Evolutionary conservation across 1,284 basidiomycete species (phyloP), one percentile per base, ranked within the genome.

Genomic region (Hymenochaete sp.): DNA sequence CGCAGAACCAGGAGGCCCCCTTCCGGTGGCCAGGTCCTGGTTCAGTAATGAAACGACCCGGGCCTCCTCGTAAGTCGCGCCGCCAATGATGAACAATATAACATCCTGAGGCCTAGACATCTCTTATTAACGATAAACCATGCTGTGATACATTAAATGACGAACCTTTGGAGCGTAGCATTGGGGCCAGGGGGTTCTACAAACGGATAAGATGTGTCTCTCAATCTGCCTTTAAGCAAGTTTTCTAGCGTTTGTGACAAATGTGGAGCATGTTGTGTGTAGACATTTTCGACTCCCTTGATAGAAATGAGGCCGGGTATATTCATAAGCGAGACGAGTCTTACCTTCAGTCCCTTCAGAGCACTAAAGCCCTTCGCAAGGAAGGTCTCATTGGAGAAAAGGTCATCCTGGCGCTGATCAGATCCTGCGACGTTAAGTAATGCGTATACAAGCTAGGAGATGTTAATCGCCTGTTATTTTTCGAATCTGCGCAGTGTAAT

Each of bases 241-340:
- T 87, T 75, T 59, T 99, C 96, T 16, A 98, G 66, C 4, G 95
- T 98, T 59, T 97, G 82, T 0, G 86, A 80, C 2, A 99, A 70
- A 62, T 96, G 93, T 7, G 96, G 96, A 11, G 83, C 85, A 59
- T 98, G 96, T 58, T 98, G 96, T 45, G 93, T 99, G 60, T 98
- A 99, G 6, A 98, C 95, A 58, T 99, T 99, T 63, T 99, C 96
- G 4, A 98, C 96, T 5, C 96, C 96, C 85, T 91, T 47, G 2
- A 35, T n/a, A n/a, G 27, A 27, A 24, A 51, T 13, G 56, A 37
- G 51, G 21, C 32, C 19, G 45, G 18, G 9, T 22, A 19, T 13
- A 25, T 38, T 26, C n/a, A 27, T 29, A 8, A 33, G 11, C 18
- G 10, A 11, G 18, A 37, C 42, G n/a, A n/a, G n/a, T n/a, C n/a